Base-by-base conservation (phyloP, 768 basidiomycete species). In the Rhodotorula taiwanensis region DNA sequence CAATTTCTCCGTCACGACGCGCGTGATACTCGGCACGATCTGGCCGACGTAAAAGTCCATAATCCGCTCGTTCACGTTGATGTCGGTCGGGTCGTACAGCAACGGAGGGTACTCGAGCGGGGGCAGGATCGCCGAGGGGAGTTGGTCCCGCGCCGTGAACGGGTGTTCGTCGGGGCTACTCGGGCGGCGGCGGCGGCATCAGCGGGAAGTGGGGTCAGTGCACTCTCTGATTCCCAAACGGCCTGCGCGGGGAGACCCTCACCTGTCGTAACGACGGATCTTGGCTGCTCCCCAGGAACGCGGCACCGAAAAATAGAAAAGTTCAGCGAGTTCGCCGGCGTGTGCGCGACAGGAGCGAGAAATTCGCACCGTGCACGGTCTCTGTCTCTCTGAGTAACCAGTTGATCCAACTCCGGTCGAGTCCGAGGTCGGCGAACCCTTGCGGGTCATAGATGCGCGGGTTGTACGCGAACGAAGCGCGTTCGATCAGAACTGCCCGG, bases 381-480 rank as follows among this genome's bases (percentile, higher is more conserved):
- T 99, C 95, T 0, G 81, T 98, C 77, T 98, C 94, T 71, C 86
- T 86, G 77, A 99, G 78, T 77, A 99, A 93, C 95, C 95, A 99
- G 63, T 97, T 88, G 5, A 99, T 80, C 93, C 92, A 98, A 66
- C 85, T 90, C 5, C 90, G 90, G 8, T 82, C 72, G 75, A 91
- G 93, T 0, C 85, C 86, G 18, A 73, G 66, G 76, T 93, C 88
- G 41, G 83, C 76, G 77, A 98, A 89, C 3, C 82, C 85, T 34
- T 61, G 51, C 21, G 81, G 81, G 55, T 84, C 79, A 78, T 99
- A 99, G 62, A 95, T 93, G 64, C 81, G 83, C 27, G 87, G 84
- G 74, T 98, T 97, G 74, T 89, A 86, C 0, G 90, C 90, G 73
- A 97, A 99, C 75, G 98, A 94, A 0, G 93, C 94, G 23, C 95